Evolutionary conservation across 2,329 filamentous ascomycete genomes (phyloP).

Genomic region (Berkeleyomyces rouxiae): DNA sequence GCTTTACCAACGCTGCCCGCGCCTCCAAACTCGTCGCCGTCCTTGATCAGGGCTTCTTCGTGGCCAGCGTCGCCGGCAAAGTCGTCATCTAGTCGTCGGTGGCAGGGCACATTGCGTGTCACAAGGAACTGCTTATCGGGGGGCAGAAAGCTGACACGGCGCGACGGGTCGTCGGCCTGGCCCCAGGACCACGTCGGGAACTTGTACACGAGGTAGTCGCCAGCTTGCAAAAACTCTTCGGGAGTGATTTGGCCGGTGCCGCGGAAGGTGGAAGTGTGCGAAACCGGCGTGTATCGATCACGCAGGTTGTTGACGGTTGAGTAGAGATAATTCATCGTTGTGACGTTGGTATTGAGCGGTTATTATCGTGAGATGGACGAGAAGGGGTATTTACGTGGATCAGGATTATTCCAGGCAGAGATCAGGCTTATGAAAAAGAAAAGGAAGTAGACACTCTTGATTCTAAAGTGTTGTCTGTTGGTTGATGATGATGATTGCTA

Average conservation of each 20-base stretch:
- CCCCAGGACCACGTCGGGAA: conserved; percentile 98
- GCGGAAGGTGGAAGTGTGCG: conserved; percentile 83
- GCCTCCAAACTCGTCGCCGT: conserved; percentile 47
- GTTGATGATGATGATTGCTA: not conserved
- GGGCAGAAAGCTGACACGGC: conserved; percentile 68
- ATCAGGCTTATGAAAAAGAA: too few species aligned
- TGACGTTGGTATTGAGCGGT: not conserved
- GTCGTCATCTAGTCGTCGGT: conserved; percentile 78
- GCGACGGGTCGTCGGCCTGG: conserved; percentile 64
- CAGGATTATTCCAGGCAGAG: too few species aligned
- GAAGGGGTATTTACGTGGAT: too few species aligned
- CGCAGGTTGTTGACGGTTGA: conserved; percentile 84
- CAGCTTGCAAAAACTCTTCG: conserved; percentile 87
- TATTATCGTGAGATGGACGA: too few species aligned
- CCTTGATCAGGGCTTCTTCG: conserved; percentile 72
- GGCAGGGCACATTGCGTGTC: conserved; percentile 85
- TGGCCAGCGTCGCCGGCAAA: conserved; percentile 78
- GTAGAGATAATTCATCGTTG: conserved; percentile 72
- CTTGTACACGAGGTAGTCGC: conserved; percentile 97
- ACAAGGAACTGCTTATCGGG: conserved; percentile 88
- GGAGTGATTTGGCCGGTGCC: conserved; percentile 89
- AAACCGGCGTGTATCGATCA: conserved; percentile 78
- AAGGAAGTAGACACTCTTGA: too few species aligned
- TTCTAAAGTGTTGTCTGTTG: not conserved
- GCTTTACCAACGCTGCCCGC: conserved; percentile 24